phyloP scores from a whole-genome alignment of 345 rosid species.

The Pugionium cornutum region DNA sequence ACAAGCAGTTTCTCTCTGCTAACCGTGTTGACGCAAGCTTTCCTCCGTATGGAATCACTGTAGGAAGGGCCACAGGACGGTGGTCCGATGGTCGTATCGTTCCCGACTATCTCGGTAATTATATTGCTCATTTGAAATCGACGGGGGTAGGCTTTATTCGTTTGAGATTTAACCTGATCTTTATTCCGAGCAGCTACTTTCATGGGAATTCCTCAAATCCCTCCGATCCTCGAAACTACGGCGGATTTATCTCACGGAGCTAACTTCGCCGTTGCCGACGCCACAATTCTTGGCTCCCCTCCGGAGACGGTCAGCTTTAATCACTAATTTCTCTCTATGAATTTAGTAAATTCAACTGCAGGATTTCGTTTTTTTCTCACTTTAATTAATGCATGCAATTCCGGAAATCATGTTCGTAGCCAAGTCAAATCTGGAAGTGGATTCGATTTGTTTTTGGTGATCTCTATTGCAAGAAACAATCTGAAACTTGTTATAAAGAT shows the following conservation, averaged over 20 bases:
- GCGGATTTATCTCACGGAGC: slow-evolving; percentile 44
- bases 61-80: slow-evolving; percentile 43
- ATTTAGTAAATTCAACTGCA: no score
- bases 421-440: no score
- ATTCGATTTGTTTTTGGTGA: no score
- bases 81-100: slow-evolving; percentile 46
- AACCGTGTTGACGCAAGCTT: slow-evolving; percentile 33
- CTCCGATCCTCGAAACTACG: slow-evolving; percentile 27
- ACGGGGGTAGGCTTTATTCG: not conserved
- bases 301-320: slow-evolving; percentile 34
- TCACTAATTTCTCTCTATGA: no score
- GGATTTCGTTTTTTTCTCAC: no score
- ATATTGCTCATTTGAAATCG: not conserved
- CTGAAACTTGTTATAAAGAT: no score
- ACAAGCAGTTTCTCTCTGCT: slow-evolving; percentile 36
- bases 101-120: slow-evolving; percentile 46
- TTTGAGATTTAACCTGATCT: not conserved
- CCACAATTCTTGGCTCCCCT: slow-evolving; percentile 38
- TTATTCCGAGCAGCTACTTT: slow-evolving; percentile 19
- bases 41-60: slow-evolving; percentile 44
- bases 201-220: slow-evolving; percentile 33
- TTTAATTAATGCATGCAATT: no score
- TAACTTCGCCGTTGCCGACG: slow-evolving; percentile 42
- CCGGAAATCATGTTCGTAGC: no score
- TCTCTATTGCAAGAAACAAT: no score